Evolutionary conservation across 2,329 filamentous ascomycete species (phyloP).

Genomic region (Verticillium zaregamsianum): DNA sequence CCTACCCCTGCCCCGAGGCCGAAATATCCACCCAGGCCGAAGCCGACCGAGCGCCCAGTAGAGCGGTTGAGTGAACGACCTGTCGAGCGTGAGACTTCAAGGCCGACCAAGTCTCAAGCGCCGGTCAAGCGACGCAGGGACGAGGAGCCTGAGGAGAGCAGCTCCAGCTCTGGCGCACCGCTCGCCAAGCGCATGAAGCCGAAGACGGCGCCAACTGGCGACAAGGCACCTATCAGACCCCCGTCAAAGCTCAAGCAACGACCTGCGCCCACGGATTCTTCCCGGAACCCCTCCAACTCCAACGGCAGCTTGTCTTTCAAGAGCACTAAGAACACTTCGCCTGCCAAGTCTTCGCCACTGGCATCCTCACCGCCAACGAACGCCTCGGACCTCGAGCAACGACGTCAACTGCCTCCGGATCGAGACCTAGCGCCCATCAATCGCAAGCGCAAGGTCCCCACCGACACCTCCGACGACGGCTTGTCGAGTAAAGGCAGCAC

Average conservation of each 20-base stretch:
- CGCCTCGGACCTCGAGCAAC: conserved; percentile 54
- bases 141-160: conserved; percentile 46
- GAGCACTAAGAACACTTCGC: conserved; percentile 44
- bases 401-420: conserved; percentile 21
- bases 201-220: conserved; percentile 17
- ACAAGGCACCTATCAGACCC: conserved; percentile 28
- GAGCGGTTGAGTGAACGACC: conserved; percentile 16
- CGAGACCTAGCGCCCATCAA: conserved; percentile 15
- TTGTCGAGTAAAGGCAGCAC: conserved; percentile 4
- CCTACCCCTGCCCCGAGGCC: conserved; percentile 16
- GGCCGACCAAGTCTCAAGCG: conserved; percentile 25
- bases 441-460: conserved; percentile 41
- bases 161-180: conserved; percentile 56
- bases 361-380: conserved; percentile 64
- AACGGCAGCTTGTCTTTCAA: conserved; percentile 29
- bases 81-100: conserved; percentile 22
- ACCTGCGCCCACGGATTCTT: conserved; percentile 41
- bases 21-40: conserved; percentile 28
- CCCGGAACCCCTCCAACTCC: conserved; percentile 11
- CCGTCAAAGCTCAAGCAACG: conserved; percentile 34
- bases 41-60: conserved; percentile 19
- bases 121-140: conserved; percentile 48
- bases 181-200: conserved; percentile 55
- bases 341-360: conserved; percentile 59
- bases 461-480: conserved; percentile 14